Conservation (phyloP, 2,329 filamentous ascomycete species). For the Penicillium sumatraense region DNA sequence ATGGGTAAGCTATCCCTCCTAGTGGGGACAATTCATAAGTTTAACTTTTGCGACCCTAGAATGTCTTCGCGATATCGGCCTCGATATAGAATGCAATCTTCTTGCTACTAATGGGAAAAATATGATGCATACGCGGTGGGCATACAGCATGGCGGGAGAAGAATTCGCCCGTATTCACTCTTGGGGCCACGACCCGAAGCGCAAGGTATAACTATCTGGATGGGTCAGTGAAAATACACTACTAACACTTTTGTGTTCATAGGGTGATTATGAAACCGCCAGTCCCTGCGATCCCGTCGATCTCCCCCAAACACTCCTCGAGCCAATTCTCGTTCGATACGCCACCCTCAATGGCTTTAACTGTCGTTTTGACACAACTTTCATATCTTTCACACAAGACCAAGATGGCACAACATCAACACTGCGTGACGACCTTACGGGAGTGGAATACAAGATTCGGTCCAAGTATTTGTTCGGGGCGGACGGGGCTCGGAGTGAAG, state of each 20-base stretch:
- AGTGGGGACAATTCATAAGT: too few relatives aligned
- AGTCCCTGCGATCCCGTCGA: conserved; percentile 51
- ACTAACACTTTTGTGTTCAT: neutral
- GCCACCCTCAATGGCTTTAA: conserved; percentile 49
- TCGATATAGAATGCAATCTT: conserved; percentile 48
- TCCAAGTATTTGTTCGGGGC: conserved; percentile 64
- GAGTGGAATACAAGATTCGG: conserved; percentile 49
- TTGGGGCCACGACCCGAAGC: conserved; percentile 55
- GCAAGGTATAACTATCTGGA: conserved; percentile 39
- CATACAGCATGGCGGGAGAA: conserved; percentile 56
- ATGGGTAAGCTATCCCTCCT: conserved; percentile 32
- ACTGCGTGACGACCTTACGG: conserved; percentile 44
- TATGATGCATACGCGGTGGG: conserved; percentile 60
- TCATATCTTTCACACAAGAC: conserved; percentile 39
- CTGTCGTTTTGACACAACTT: conserved; percentile 49
- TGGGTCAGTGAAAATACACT: neutral
- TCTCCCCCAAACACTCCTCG: conserved; percentile 55
- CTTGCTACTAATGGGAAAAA: conserved; percentile 44
- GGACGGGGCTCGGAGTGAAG: conserved; percentile 57
- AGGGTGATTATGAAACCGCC: conserved; percentile 51
- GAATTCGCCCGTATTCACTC: conserved; percentile 57
- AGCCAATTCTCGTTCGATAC: conserved; percentile 52
- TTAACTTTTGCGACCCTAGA: conserved; percentile 40
- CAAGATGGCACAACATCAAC: conserved; percentile 34
- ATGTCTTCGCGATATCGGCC: conserved; percentile 57